Conservation (phyloP, 176 grass and related monocot genomes). For the Rhipidocladum racemiflorum region DNA sequence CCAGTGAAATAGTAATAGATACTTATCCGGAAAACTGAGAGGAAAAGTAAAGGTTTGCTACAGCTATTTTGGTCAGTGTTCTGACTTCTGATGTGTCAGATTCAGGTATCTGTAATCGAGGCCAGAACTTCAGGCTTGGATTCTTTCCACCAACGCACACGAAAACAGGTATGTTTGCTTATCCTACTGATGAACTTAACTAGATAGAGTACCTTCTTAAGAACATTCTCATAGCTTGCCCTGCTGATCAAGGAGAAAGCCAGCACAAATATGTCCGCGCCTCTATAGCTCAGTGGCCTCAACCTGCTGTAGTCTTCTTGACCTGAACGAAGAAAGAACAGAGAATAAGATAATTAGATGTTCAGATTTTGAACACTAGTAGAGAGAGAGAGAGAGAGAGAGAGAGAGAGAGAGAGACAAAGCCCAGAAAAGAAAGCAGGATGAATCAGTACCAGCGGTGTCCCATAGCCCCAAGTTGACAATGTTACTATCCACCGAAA, state of each 20-base stretch:
- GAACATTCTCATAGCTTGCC: constrained; percentile 89
- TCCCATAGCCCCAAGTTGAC: constrained; percentile 75
- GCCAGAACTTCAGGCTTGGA: constrained; percentile 2
- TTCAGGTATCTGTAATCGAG: constrained; percentile 3
- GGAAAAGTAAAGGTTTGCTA: background rate
- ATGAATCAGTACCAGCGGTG: constrained; percentile 51
- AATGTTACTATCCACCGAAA: constrained; percentile 69
- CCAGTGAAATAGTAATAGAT: background rate
- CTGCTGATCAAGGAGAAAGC: constrained; percentile 91
- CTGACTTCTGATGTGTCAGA: background rate
- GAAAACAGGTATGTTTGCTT: background rate
- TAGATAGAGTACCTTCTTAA: constrained; percentile 63
- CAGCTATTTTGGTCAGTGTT: background rate
- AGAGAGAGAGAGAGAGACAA: too few relatives aligned
- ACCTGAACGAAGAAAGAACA: constrained; percentile 33
- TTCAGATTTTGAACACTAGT: background rate
- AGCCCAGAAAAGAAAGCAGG: background rate
- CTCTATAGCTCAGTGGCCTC: constrained; percentile 84
- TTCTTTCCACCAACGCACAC: background rate
- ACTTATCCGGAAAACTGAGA: background rate
- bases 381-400: too few relatives aligned
- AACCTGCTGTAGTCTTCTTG: constrained; percentile 96
- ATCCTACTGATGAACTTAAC: background rate
- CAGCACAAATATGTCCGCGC: constrained; percentile 79
- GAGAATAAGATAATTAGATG: background rate